Conservation (phyloP, 1,284 basidiomycete species). For the Puccinia coronata region DNA sequence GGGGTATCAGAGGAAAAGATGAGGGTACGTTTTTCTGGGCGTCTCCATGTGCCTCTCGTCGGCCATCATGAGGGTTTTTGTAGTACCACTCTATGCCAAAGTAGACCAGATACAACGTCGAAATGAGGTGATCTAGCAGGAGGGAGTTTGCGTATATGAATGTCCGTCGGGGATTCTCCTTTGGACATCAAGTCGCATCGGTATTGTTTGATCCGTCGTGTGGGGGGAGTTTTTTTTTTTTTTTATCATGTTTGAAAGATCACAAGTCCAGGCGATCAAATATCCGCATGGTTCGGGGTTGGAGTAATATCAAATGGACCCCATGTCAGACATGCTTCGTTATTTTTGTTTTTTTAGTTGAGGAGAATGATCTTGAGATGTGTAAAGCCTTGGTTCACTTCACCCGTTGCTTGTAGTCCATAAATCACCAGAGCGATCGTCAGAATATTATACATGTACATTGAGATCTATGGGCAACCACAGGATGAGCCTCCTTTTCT, state of each 20-base stretch:
- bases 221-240: slow-evolving; percentile 47
- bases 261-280: slow-evolving; percentile 4
- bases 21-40: slow-evolving; percentile 75
- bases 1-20: too few relatives aligned
- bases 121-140: slow-evolving; percentile 85
- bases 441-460: slow-evolving; percentile 84
- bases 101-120: slow-evolving; percentile 85
- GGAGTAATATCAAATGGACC: neutral
- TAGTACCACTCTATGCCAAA: slow-evolving; percentile 89
- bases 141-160: slow-evolving; percentile 91
- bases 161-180: slow-evolving; percentile 82
- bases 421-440: slow-evolving; percentile 79
- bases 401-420: slow-evolving; percentile 80
- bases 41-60: slow-evolving; percentile 72
- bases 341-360: neutral
- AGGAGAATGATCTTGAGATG: neutral
- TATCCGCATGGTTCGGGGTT: too few relatives aligned
- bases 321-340: neutral
- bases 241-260: neutral
- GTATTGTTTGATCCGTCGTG: neutral
- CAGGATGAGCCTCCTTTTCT: too few relatives aligned
- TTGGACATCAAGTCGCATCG: slow-evolving; percentile 49
- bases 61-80: slow-evolving; percentile 85
- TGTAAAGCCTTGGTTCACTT: slow-evolving; percentile 64
- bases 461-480: slow-evolving; percentile 32